Base-by-base conservation (phyloP, 2,329 filamentous ascomycete genomes). In the Daldinia sp. region DNA sequence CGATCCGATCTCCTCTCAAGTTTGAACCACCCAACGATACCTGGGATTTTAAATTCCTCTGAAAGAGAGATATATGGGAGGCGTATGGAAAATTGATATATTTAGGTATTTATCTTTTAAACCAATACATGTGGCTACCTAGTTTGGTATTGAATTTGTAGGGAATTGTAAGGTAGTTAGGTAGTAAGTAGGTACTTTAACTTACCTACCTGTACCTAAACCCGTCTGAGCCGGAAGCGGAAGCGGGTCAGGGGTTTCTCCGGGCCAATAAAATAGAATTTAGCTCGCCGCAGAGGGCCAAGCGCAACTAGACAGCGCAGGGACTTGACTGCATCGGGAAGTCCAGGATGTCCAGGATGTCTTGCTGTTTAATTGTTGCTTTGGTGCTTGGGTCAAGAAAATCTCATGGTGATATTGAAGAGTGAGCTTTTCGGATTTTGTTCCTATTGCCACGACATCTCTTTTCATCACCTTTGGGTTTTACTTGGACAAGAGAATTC, bases 241-340 rank as follows among this genome's bases (percentile, higher is more conserved):
- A 67, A 61, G 58, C 72, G 72, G 72, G 72, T 60, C 63, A 73
- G 66, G 17, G 55, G 68, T 71, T 73, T 71, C 66, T 64, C 71
- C 72, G 70, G 29, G 21, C 72, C 70, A 73, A 73, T 73, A 49
- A 73, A 27, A 29, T 15, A 1, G 2, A 11, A 21, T 30, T 34
- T 49, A 56, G 11, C 3, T 43, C 37, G 43, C 49, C 49, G 35
- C 47, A 53, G 56, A 62, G 53, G 50, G 30, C 59, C 53, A 63
- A 63, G 58, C 59, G 50, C 61, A 37, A 66, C 58, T 64, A 67
- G 65, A 63, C 59, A 56, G 58, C 49, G 50, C 56, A 63, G 55
- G 62, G 60, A 52, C 68, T 72, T 74, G 64, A 60, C 72, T 70
- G 61, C 63, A 73, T 73, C 61, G 62, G 71, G 72, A 71, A 74